Conservation (phyloP, 108 stramenopile species). For the Skeletonema tropicum region DNA sequence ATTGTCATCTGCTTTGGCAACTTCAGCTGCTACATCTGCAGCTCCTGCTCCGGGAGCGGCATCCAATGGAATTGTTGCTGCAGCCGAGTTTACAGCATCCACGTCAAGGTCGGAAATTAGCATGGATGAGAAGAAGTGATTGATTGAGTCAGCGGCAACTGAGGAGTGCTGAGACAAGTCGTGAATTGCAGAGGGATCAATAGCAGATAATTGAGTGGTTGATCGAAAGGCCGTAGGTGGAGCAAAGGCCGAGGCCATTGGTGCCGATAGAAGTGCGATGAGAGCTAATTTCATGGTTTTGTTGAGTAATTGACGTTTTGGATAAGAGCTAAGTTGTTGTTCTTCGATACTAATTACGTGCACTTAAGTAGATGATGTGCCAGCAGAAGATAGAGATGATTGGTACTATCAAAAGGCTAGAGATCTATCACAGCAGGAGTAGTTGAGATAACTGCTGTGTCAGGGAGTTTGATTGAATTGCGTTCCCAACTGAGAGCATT, state of each 20-base stretch:
- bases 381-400: too few species aligned
- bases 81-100: constrained; percentile 21
- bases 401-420: too few species aligned
- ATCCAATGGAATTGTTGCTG: not conserved
- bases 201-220: constrained; percentile 46
- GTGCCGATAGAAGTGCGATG: constrained; percentile 18
- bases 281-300: constrained; percentile 37
- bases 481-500: not conserved
- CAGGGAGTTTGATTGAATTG: too few species aligned
- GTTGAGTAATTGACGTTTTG: not conserved
- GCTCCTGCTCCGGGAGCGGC: constrained; percentile 35
- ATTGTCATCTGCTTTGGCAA: constrained; percentile 56
- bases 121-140: constrained; percentile 62
- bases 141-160: constrained; percentile 43
- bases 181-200: constrained; percentile 60
- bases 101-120: constrained; percentile 57
- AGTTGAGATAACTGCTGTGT: not conserved
- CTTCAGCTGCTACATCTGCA: constrained; percentile 45
- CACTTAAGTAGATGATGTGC: too few species aligned
- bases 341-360: too few species aligned
- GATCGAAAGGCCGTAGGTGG: constrained; percentile 36
- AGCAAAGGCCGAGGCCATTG: constrained; percentile 56
- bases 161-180: constrained; percentile 50
- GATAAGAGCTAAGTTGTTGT: not conserved
- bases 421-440: not conserved